Percentiles rank a stretch among this genome's conserved stretches.
These are phyloP conservation scores for Salix koriyanagi DNA, from an alignment of 345 rosid species.

Conservation along the genomic window DNA sequence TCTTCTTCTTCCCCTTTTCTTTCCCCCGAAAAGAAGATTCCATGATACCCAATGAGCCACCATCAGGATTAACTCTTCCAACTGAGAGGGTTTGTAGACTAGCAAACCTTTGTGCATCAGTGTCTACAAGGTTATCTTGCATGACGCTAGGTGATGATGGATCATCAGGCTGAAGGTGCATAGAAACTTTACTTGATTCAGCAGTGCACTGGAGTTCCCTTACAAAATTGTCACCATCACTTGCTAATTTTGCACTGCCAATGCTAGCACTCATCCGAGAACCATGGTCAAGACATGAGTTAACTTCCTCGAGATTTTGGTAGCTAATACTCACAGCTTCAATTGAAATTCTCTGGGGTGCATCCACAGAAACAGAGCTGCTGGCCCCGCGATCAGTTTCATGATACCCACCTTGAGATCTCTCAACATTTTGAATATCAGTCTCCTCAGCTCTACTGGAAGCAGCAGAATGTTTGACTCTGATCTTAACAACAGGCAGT, in stretches of 20 bases:
- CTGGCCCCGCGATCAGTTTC: constrained; percentile 50
- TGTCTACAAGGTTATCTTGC: constrained; percentile 44
- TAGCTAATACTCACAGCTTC: constrained; percentile 70
- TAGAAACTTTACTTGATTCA: constrained; percentile 63
- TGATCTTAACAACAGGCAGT: constrained; percentile 64
- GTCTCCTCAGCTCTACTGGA: constrained; percentile 67
- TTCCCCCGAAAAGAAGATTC: constrained; percentile 31
- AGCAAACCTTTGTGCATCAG: constrained; percentile 50
- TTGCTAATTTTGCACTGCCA: constrained; percentile 74
- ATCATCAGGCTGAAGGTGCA: constrained; percentile 35
- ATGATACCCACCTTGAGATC: constrained; percentile 55
- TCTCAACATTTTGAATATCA: constrained; percentile 63
- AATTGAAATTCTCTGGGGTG: constrained; percentile 68
- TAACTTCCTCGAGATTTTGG: constrained; percentile 84
- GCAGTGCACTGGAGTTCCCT: constrained; percentile 98
- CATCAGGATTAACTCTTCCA: constrained; percentile 31
- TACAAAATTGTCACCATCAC: constrained; percentile 62
- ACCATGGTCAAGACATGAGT: constrained; percentile 76
- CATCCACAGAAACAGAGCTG: constrained; percentile 94
- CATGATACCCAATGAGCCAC: constrained; percentile 19
- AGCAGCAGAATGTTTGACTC: constrained; percentile 60
- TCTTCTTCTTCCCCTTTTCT: constrained; percentile 48
- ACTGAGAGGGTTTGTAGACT: constrained; percentile 62
- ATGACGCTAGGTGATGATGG: constrained; percentile 37
- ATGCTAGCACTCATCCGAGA: constrained; percentile 90